A percentile compares a stretch with the other conserved stretches of the same genome.
Conservation (phyloP, 495 filamentous ascomycete genomes). For the Endocarpon pusillum region DNA sequence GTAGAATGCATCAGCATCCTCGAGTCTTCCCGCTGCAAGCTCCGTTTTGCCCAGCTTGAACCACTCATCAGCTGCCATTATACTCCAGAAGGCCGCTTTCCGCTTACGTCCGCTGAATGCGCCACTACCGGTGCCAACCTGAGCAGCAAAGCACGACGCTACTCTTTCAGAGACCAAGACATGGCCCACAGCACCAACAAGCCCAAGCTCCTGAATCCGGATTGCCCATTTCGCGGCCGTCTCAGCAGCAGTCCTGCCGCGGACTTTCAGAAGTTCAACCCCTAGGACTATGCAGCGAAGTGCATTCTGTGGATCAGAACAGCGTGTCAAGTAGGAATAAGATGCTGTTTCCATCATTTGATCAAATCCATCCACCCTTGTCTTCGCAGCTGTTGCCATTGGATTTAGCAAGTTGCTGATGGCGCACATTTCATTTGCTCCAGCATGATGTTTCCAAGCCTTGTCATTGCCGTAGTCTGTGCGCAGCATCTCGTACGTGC, state of each 20-base stretch:
- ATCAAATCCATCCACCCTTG: conserved; percentile 61
- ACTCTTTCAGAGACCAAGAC: conserved; percentile 71
- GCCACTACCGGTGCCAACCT: conserved; percentile 43
- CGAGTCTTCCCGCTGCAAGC: conserved; percentile 53
- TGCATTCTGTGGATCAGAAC: conserved; percentile 53
- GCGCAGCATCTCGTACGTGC: conserved; percentile 74
- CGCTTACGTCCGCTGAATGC: conserved; percentile 51
- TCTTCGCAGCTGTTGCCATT: conserved; percentile 49
- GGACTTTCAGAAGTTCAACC: conserved; percentile 62
- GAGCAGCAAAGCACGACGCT: conserved; percentile 64
- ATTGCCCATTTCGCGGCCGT: conserved; percentile 77
- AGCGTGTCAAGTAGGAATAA: conserved; percentile 84
- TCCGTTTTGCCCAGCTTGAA: conserved; percentile 47
- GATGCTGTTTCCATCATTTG: conserved; percentile 71
- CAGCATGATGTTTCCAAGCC: conserved; percentile 89
- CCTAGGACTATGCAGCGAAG: conserved; percentile 60
- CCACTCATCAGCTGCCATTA: conserved; percentile 73
- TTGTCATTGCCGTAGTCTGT: conserved; percentile 86
- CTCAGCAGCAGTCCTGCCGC: conserved; percentile 65
- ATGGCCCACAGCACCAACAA: conserved; percentile 57
- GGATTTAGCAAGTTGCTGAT: conserved; percentile 63
- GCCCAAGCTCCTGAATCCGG: conserved; percentile 55
- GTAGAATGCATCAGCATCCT: conserved; percentile 55
- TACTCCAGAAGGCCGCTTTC: conserved; percentile 82
- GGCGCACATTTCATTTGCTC: conserved; percentile 82